Evolutionary conservation across 805 yeast species (phyloP).

Genomic region (Starmera pachycereana): DNA sequence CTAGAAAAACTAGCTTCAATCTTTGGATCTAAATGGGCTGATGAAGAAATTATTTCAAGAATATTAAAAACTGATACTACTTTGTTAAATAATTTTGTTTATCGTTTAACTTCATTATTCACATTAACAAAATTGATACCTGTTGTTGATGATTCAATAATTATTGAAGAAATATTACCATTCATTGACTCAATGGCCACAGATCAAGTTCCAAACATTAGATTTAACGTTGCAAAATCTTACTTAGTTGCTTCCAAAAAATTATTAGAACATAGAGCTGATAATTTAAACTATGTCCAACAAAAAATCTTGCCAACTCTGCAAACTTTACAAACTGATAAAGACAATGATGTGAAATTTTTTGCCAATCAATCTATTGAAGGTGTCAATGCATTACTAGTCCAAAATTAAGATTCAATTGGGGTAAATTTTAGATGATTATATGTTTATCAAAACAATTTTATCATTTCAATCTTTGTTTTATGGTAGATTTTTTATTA

Average conservation of each 20-base stretch:
- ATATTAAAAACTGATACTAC: constrained; percentile 40
- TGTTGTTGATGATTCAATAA: constrained; percentile 48
- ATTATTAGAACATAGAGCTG: constrained; percentile 22
- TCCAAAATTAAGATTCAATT: too few relatives aligned
- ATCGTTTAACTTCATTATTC: constrained; percentile 83
- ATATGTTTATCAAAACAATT: too few relatives aligned
- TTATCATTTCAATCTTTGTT: too few relatives aligned
- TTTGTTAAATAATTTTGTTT: constrained; percentile 58
- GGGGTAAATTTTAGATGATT: too few relatives aligned
- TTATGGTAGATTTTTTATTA: too few relatives aligned
- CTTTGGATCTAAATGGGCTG: constrained; percentile 93
- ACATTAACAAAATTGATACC: constrained; percentile 78
- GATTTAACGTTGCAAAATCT: constrained; percentile 91
- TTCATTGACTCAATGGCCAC: constrained; percentile 59
- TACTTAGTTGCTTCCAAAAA: constrained; percentile 51
- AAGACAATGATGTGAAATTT: constrained; percentile 82
- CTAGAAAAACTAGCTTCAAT: constrained; percentile 70
- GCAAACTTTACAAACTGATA: constrained; percentile 55
- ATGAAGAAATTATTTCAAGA: constrained; percentile 69
- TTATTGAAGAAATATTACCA: constrained; percentile 63
- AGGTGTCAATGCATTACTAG: constrained; percentile 6
- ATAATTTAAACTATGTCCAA: constrained; percentile 27
- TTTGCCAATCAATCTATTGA: constrained; percentile 63
- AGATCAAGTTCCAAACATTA: constrained; percentile 89
- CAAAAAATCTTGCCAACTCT: constrained; percentile 54